Percentiles rank a stretch among this genome's conserved stretches.
Conservation (phyloP, 495 filamentous ascomycete species). For the Neurospora sp. region DNA sequence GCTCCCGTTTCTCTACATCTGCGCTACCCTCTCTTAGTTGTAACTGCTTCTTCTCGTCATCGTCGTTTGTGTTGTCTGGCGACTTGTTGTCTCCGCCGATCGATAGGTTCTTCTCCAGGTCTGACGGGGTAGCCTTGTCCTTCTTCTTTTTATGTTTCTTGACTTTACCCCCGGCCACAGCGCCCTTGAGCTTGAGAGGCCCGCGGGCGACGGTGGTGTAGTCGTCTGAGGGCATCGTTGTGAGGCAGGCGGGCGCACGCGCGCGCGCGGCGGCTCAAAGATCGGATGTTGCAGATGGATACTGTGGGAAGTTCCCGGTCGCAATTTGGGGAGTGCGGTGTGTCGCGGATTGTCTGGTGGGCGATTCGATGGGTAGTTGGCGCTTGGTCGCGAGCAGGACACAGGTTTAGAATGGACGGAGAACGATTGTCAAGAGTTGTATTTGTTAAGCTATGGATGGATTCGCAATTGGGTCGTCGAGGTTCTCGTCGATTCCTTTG, state of each 20-base stretch:
- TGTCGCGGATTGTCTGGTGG: neutral
- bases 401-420: neutral
- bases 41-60: conserved; percentile 11
- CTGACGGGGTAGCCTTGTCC: conserved; percentile 15
- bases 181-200: conserved; percentile 73
- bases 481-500: neutral
- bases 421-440: neutral
- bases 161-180: conserved; percentile 25
- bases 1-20: conserved; percentile 6
- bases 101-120: conserved; percentile 29
- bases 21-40: neutral
- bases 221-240: conserved; percentile 53
- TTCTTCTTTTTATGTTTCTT: conserved; percentile 55
- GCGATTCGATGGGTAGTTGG: neutral
- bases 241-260: neutral
- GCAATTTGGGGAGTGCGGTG: neutral
- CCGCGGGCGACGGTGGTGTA: conserved; percentile 57
- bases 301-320: neutral
- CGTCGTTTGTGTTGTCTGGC: conserved; percentile 1
- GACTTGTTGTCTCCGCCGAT: conserved; percentile 5
- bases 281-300: neutral
- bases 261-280: neutral
- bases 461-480: neutral
- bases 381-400: neutral
- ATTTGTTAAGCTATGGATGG: neutral